A percentile compares a stretch with the other conserved stretches of the same genome.
These are phyloP conservation scores for Acacia crassicarpa DNA, from an alignment of 306 rosid genomes.

Conservation along the genomic window DNA sequence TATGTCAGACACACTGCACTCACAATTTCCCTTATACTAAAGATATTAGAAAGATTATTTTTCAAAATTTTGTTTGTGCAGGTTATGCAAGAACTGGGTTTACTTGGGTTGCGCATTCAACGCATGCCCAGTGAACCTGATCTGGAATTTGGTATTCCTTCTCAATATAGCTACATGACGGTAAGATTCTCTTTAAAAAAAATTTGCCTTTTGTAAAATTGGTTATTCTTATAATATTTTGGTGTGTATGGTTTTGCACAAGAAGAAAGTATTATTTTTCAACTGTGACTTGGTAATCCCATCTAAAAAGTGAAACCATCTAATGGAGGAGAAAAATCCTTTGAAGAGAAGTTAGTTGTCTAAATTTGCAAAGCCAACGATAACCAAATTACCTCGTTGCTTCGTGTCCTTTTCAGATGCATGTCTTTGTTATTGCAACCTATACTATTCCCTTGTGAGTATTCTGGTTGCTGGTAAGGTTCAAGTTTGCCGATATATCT, in stretches of 20 bases:
- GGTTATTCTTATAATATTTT: conserved; percentile 7
- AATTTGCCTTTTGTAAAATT: not conserved
- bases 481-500: not conserved
- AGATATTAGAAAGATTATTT: not conserved
- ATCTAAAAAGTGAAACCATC: not conserved
- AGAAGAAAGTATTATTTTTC: not conserved
- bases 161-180: conserved; percentile 90
- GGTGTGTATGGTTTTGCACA: conserved; percentile 3
- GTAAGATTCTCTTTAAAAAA: conserved; percentile 42
- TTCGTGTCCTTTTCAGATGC: not conserved
- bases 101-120: conserved; percentile 93
- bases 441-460: not conserved
- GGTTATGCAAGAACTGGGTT: conserved; percentile 97
- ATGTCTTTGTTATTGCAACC: not conserved
- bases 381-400: not conserved
- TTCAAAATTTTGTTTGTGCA: conserved; percentile 33
- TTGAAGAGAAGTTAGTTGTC: not conserved
- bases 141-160: conserved; percentile 90
- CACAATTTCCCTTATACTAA: not conserved
- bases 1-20: not conserved
- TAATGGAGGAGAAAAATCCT: conserved; percentile 13
- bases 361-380: not conserved
- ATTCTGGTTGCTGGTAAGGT: not conserved
- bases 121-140: conserved; percentile 92
- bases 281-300: not conserved